These are phyloP conservation scores for Fusarium domesticum DNA, from an alignment of 2,329 filamentous ascomycete genomes.

Conservation along the genomic window DNA sequence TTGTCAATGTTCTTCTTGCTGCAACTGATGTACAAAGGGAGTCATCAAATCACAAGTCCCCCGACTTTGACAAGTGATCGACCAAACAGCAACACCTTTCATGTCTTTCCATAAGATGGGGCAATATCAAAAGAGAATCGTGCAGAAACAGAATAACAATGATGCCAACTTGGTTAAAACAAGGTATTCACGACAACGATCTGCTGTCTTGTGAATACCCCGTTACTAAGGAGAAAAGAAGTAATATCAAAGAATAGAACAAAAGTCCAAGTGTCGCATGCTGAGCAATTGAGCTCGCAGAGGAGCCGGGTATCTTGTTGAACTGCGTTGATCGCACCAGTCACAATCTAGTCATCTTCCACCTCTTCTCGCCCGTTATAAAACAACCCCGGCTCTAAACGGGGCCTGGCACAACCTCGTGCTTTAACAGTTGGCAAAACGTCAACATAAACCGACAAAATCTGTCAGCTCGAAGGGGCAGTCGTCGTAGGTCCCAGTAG, in stretches of 20 bases:
- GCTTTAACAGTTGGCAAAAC: not conserved
- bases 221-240: constrained; percentile 15
- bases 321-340: constrained; percentile 30
- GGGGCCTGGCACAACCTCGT: not conserved
- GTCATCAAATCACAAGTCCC: no score
- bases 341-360: constrained; percentile 21
- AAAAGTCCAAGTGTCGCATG: constrained; percentile 31
- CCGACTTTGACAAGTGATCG: no score
- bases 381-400: constrained; percentile 6
- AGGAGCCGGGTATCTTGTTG: constrained; percentile 42
- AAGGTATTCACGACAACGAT: constrained; percentile 14
- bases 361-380: constrained; percentile 1
- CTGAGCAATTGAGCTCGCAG: constrained; percentile 37
- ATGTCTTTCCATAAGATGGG: no score
- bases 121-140: no score
- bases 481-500: not conserved
- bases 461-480: not conserved
- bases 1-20: no score
- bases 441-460: not conserved
- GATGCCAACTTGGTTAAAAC: not conserved
- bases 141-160: not conserved
- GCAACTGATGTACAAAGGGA: no score
- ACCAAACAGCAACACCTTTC: no score
- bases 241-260: constrained; percentile 22
- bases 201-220: constrained; percentile 15